Evolutionary conservation across 2,329 filamentous ascomycete genomes (phyloP).

Genomic region (Aspergillus fructus): DNA sequence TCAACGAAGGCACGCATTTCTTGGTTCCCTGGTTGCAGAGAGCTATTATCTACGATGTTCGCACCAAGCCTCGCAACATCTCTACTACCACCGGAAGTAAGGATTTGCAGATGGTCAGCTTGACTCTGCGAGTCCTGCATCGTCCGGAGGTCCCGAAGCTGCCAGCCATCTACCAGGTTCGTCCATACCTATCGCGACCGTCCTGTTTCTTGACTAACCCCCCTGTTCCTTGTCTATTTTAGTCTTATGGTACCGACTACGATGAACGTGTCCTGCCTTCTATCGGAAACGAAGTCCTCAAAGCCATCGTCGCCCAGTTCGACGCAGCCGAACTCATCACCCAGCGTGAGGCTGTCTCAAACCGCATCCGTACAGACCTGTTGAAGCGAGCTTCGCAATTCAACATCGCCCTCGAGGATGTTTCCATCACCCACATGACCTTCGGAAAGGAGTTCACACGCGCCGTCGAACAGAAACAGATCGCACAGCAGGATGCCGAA

Average conservation of each 20-base stretch:
- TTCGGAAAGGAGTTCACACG: conserved; percentile 99
- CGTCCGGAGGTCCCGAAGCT: conserved; percentile 88
- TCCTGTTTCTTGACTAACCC: neutral
- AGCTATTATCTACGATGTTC: conserved; percentile 93
- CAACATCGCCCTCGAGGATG: conserved; percentile 98
- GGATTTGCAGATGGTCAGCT: conserved; percentile 99
- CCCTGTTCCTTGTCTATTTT: neutral
- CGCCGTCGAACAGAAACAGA: conserved; percentile 99
- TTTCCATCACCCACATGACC: conserved; percentile 99
- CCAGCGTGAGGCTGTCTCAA: conserved; percentile 92
- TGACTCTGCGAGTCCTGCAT: conserved; percentile 93
- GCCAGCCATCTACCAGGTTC: conserved; percentile 97
- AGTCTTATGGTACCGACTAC: conserved; percentile 98
- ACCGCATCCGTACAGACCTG: conserved; percentile 89
- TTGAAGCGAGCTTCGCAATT: conserved; percentile 92
- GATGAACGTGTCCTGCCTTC: conserved; percentile 97
- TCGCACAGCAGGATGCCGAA: conserved; percentile 98
- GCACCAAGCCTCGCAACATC: conserved; percentile 96
- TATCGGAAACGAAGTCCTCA: conserved; percentile 99
- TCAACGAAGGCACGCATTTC: conserved; percentile 97
- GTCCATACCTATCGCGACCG: conserved; percentile 21
- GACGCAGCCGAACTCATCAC: conserved; percentile 98
- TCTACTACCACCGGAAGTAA: conserved; percentile 97
- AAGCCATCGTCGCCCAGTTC: conserved; percentile 97
- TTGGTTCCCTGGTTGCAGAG: conserved; percentile 93